Evolutionary conservation across 345 rosid species (phyloP), one percentile per base, ranked within the genome.

Genomic region (Microthlaspi erraticum): DNA sequence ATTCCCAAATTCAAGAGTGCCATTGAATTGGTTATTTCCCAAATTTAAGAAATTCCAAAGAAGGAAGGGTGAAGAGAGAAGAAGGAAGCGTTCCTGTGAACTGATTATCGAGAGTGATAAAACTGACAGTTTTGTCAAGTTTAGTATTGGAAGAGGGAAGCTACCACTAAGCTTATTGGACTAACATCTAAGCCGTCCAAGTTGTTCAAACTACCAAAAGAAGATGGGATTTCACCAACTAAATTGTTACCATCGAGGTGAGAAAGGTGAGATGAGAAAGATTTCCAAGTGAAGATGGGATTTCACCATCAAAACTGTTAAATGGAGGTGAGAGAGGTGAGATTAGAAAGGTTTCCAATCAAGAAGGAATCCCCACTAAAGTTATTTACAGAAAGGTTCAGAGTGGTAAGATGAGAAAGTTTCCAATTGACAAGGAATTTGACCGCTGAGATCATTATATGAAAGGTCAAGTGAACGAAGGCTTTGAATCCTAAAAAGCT

Each of bases 41-140:
- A 56, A 2, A 12, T 4, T 4, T 0, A 54, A 68, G 2, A 31
- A 2, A 0, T 10, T 0, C 0, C 6, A 55, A 8, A n/a, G 43
- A 42, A 42, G 73, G 64, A 31, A 56, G 8, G 43, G 14, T 23
- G 29, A 68, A 55, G 1, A 59, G 29, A 60, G 61, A 31, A 2
- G 32, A 38, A 45, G 74, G 74, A 43, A 68, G 63, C 10, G 2
- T 7, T 31, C 61, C 63, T 10, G 46, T 42, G 10, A 71, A 23
- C 7, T 6, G 54, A 62, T 71, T 71, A 2, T 31, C 0, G 17
- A 7, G 38, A 71, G 34, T n/a, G 5, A 6, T 31, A 71, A 5
- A 8, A 2, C 0, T 48, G 61, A 61, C 34, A 71, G 0, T 7
- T 31, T 18, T 51, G 29, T 71, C 2, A 71, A 3, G 43, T 71